Evolutionary conservation across 371 early-diverging fungal species (phyloP), one percentile per base, ranked within the genome.

Genomic region (Vittaforma corneae): DNA sequence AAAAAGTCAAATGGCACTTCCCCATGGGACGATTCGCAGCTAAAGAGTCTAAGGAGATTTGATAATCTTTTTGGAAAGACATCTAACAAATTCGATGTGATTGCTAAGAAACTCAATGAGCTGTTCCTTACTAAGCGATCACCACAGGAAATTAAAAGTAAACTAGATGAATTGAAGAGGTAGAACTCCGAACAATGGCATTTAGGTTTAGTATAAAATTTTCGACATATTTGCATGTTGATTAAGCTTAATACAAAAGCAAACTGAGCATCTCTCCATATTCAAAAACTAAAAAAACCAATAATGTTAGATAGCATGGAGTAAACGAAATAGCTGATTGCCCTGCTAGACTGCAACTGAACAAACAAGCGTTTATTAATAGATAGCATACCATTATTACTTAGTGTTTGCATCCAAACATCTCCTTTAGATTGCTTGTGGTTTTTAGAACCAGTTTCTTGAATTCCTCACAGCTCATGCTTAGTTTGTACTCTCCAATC

Each of bases 81-180:
- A 22, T 56, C 54, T 9, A 53, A 52, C 11, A 59, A 59, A 52
- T 56, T 30, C 28, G 53, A 24, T 42, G 60, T 11, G 9, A 59
- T 59, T 20, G 29, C 60, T 18, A 51, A 38, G 4, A 59, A 59
- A 52, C 11, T 59, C 6, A 59, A 59, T 35, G 18, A 48, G 14
- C 53, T 59, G 4, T 59, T 9, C 28, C 14, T 59, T 9, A 59
- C 60, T 52, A 59, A 59, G 6, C 11, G 60, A 53, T 16, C 59
- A 5, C 5, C 4, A n/a, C 4, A 6, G 16, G 60, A 59, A 28
- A 24, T 59, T 18, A 59, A 59, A 30, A 4, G 4, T 29, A 59
- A 59, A 52, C 29, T 51, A 28, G 60, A 59, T 14, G 28, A 24
- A 11, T 51, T 51, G 24, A 40, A 40, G 40, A 51, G n/a, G n/a